phyloP scores from a whole-genome alignment of 2,329 filamentous ascomycete genomes.

The Exophiala xenobiotica region DNA sequence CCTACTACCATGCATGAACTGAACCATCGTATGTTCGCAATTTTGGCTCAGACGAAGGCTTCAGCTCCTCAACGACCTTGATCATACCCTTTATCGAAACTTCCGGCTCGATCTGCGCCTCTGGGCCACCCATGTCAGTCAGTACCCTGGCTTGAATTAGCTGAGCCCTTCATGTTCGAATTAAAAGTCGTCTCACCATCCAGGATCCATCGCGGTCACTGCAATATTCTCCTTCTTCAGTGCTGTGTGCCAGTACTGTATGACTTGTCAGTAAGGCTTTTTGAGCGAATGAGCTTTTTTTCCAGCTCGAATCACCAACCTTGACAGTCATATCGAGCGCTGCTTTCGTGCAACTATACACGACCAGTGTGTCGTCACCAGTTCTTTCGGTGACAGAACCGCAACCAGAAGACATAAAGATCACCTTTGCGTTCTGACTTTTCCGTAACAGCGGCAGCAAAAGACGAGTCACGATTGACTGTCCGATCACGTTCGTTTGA shows the following conservation, averaged over 20 bases:
- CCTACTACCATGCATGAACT: neutral
- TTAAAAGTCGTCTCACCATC: neutral
- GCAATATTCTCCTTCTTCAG: neutral
- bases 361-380: neutral
- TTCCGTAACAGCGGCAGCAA: neutral
- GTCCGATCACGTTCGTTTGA: neutral
- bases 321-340: neutral
- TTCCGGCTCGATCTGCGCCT: neutral
- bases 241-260: neutral
- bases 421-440: neutral
- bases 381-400: neutral
- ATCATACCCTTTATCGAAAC: neutral
- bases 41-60: neutral
- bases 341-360: neutral
- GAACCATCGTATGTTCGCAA: neutral
- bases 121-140: neutral
- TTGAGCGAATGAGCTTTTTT: too few species aligned
- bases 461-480: neutral
- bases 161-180: too few species aligned
- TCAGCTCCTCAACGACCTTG: neutral
- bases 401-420: neutral
- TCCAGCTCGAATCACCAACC: too few species aligned
- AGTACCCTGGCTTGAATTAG: too few species aligned
- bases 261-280: neutral
- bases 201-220: neutral